Percentiles rank a stretch among this genome's conserved stretches.
Evolutionary conservation across 768 basidiomycete species (phyloP).

Genomic region (Neoboletus subvelutipes): DNA sequence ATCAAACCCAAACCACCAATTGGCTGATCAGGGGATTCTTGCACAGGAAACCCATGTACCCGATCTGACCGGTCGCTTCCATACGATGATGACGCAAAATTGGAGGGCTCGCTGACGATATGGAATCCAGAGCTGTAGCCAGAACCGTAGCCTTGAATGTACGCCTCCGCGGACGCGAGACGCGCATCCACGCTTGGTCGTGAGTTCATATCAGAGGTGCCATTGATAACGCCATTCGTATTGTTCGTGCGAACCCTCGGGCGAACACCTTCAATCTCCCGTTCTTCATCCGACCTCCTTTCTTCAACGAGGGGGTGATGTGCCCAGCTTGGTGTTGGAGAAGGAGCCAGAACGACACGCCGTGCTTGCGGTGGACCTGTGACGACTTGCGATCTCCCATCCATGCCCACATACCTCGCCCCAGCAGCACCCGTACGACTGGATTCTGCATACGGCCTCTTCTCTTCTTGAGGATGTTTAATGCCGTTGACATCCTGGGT

Average conservation of each 20-base stretch:
- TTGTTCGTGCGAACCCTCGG: conserved; percentile 14
- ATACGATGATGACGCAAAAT: conserved; percentile 21
- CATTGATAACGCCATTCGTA: conserved; percentile 1
- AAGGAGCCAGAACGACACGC: conserved; percentile 27
- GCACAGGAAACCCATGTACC: conserved; percentile 25
- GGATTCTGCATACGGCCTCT: conserved; percentile 12
- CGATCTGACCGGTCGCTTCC: conserved; percentile 22
- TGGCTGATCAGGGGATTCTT: conserved; percentile 30
- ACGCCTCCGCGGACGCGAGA: conserved; percentile 38
- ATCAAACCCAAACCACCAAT: conserved; percentile 28
- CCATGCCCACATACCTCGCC: conserved; percentile 5
- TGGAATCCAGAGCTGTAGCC: conserved; percentile 35
- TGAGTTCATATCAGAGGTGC: background rate
- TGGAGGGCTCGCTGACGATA: conserved; percentile 16
- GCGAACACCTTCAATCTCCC: conserved; percentile 12
- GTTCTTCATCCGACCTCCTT: conserved; percentile 31
- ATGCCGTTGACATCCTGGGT: conserved; percentile 16
- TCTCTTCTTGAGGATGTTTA: conserved; percentile 15
- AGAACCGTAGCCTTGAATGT: conserved; percentile 34
- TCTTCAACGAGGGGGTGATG: conserved; percentile 30
- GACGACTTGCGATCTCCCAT: conserved; percentile 32
- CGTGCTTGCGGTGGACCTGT: conserved; percentile 34
- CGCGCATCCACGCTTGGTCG: conserved; percentile 13
- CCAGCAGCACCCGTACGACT: conserved; percentile 8
- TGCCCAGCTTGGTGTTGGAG: conserved; percentile 32